A percentile compares a stretch with the other conserved stretches of the same genome.
These are phyloP conservation scores for Vitis hybrid DNA, from an alignment of 177 flowering plant genomes.

Conservation along the genomic window DNA sequence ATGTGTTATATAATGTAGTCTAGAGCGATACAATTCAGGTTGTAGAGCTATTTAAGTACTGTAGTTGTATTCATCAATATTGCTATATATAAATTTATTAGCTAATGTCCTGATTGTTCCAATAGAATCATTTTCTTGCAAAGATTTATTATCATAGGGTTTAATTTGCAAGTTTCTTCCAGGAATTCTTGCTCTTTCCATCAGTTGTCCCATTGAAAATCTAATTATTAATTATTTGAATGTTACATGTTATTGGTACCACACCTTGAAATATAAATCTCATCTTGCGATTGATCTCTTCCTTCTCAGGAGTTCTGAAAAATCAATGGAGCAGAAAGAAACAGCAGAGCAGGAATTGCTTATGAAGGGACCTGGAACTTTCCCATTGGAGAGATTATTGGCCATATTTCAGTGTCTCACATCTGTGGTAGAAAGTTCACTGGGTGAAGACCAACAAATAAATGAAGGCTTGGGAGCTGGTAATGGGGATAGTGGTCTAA, in stretches of 20 bases:
- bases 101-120: neutral
- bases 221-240: neutral
- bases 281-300: neutral
- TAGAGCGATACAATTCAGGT: neutral
- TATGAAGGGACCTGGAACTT: constrained; percentile 89
- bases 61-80: neutral
- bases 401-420: constrained; percentile 93
- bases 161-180: neutral
- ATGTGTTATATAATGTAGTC: neutral
- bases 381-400: constrained; percentile 85
- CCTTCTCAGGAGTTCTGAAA: constrained; percentile 56
- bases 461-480: constrained; percentile 23
- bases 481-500: constrained; percentile 40
- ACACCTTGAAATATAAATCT: neutral
- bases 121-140: neutral
- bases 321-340: constrained; percentile 62
- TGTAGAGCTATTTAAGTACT: neutral
- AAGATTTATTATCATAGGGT: neutral
- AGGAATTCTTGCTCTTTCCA: neutral
- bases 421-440: constrained; percentile 54
- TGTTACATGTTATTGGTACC: no score
- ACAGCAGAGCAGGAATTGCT: constrained; percentile 60
- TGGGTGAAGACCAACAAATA: constrained; percentile 45
- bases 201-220: neutral
- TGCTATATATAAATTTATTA: no score